phyloP scores from a whole-genome alignment of 1,284 basidiomycete species.

The Pseudozyma tsukubaensis region DNA sequence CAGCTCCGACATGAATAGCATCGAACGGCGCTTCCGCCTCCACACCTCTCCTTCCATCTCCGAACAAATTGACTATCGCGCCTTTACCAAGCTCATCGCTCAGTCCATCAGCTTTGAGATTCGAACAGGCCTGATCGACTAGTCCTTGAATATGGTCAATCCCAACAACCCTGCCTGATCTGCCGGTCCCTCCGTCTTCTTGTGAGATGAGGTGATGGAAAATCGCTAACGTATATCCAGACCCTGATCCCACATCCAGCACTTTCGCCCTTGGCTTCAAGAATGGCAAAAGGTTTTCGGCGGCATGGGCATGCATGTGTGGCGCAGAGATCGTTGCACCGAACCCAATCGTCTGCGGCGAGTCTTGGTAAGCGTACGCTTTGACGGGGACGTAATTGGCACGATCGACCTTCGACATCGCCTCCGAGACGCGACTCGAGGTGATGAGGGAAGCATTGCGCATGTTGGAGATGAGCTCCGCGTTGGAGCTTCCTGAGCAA shows the following conservation, averaged over 20 bases:
- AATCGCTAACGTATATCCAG: constrained; percentile 62
- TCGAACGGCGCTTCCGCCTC: constrained; percentile 77
- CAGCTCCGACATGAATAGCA: constrained; percentile 93
- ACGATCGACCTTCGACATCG: constrained; percentile 56
- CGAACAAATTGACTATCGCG: constrained; percentile 73
- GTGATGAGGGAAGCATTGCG: constrained; percentile 73
- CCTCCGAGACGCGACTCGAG: constrained; percentile 39
- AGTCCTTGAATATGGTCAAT: constrained; percentile 82
- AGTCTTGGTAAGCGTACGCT: constrained; percentile 76
- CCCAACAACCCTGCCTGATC: constrained; percentile 76
- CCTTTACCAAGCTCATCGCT: constrained; percentile 74
- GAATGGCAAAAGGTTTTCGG: constrained; percentile 78
- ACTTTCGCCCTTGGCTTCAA: constrained; percentile 79
- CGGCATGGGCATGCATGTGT: constrained; percentile 85
- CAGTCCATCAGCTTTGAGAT: constrained; percentile 79
- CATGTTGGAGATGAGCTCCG: constrained; percentile 80
- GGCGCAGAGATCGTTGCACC: constrained; percentile 90
- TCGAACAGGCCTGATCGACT: constrained; percentile 76
- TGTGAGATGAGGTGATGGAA: constrained; percentile 57
- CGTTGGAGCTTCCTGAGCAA: constrained; percentile 77
- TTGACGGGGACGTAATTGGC: constrained; percentile 75
- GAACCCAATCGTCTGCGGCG: constrained; percentile 83
- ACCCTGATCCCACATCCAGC: constrained; percentile 75
- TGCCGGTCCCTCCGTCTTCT: not conserved
- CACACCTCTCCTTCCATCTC: constrained; percentile 79